These are phyloP conservation scores for Lanzia echinophila DNA, from an alignment of 2,329 filamentous ascomycete species.

Conservation along the genomic window DNA sequence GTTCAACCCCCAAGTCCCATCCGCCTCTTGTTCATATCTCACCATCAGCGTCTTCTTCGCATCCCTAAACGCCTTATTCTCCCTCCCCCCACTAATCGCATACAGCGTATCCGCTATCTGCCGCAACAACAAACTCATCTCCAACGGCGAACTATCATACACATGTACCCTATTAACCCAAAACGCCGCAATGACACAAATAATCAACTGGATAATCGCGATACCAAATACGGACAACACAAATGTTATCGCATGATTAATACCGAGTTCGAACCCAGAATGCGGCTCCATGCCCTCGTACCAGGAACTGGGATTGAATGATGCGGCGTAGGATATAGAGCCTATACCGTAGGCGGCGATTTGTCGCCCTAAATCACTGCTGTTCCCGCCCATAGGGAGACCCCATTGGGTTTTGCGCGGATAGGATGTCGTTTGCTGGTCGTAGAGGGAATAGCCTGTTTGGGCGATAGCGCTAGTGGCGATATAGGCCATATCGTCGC, in stretches of 20 bases:
- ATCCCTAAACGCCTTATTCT: constrained; percentile 20
- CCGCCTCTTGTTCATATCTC: constrained; percentile 20
- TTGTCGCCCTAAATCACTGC: constrained; percentile 31
- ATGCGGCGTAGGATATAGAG: constrained; percentile 19
- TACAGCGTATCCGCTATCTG: constrained; percentile 27
- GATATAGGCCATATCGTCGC: constrained; percentile 30
- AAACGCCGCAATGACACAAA: constrained; percentile 21
- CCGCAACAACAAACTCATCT: constrained; percentile 22
- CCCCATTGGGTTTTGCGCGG: constrained; percentile 38
- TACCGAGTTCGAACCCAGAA: constrained; percentile 23
- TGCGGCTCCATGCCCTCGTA: constrained; percentile 15
- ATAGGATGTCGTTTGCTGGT: constrained; percentile 35
- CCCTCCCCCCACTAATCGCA: constrained; percentile 17
- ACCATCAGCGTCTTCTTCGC: constrained; percentile 21
- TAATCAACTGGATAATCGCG: constrained; percentile 18
- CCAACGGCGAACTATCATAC: constrained; percentile 21
- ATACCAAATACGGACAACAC: constrained; percentile 33
- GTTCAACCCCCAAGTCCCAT: constrained; percentile 22
- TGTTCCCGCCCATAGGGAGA: constrained; percentile 27
- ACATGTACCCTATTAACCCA: constrained; percentile 26
- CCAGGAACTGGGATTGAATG: constrained; percentile 14
- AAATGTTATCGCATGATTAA: constrained; percentile 40
- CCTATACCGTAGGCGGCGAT: constrained; percentile 35
- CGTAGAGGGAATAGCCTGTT: constrained; percentile 31
- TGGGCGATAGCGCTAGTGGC: constrained; percentile 36